Base-by-base conservation (phyloP, 768 basidiomycete genomes). In the Boletus fagicola region DNA sequence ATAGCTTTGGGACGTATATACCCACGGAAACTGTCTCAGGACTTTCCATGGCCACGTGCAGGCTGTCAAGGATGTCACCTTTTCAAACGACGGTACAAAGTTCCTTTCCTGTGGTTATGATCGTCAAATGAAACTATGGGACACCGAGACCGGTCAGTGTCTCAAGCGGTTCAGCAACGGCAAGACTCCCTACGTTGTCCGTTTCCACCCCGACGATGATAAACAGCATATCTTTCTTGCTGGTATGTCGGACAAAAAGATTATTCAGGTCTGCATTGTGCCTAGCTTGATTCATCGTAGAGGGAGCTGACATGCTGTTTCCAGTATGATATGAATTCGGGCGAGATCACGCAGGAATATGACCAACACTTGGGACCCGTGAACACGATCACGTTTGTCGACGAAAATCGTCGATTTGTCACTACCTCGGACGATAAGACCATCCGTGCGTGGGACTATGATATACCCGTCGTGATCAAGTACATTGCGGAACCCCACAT, bases 341-440 rank as follows among this genome's bases (percentile, higher is more conserved):
- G 90, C 24, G 95, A 98, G 71, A 97, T 99, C 59, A 91, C 88
- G 1, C 97, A 99, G 72, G 96, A 98, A 72, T 99, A 99, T 71
- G 95, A 98, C 71, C 96, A 98, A 71, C 97, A 99, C 77, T 78
- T 99, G 58, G 97, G 97, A 0, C 95, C 96, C 33, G 96, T 98
- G 56, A 98, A 98, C 72, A 95, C 94, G 3, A 99, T 98, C 65
- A 99, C 95, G 3, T 99, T 98, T 72, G 94, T 98, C 35, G 97
- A 99, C 67, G 94, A 99, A 68, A 98, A 98, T 70, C 81, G 97
- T 63, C 84, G 96, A 56, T 98, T 99, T 69, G 89, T 98, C 52
- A 98, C 97, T 2, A 98, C 96, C 15, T 98, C 94, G 11, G 97
- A 99, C 71, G 97, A 99, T 76, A 98, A 98, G 77, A 97, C 94